A percentile compares a stretch with the other conserved stretches of the same genome.
Evolutionary conservation across 2,329 filamentous ascomycete species (phyloP).

Genomic region (Pyricularia grisea): DNA sequence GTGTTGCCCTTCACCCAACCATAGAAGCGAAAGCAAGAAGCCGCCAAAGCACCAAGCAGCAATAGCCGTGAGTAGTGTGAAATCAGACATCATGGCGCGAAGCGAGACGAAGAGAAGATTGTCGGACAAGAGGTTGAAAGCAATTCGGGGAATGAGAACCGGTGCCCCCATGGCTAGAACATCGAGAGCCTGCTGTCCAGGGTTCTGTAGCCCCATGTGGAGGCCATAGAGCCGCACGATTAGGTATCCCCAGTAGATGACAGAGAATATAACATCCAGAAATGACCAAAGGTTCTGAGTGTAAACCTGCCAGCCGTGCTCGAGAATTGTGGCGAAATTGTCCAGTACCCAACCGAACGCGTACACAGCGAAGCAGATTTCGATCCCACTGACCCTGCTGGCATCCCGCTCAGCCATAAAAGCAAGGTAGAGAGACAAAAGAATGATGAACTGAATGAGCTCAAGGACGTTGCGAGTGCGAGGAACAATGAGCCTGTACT

Average conservation of each 20-base stretch:
- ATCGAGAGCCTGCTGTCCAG: slow-evolving; percentile 48
- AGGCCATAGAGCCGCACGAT: slow-evolving; percentile 49
- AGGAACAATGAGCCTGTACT: slow-evolving; percentile 63
- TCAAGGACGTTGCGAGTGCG: slow-evolving; percentile 58
- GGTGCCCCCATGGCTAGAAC: slow-evolving; percentile 59
- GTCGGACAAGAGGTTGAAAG: slow-evolving; percentile 65
- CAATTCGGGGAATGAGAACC: slow-evolving; percentile 59
- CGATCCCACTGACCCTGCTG: slow-evolving; percentile 35
- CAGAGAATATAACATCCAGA: slow-evolving; percentile 58
- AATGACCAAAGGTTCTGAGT: slow-evolving; percentile 70
- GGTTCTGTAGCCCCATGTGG: slow-evolving; percentile 23
- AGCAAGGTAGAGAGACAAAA: slow-evolving; percentile 52
- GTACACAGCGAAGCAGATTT: slow-evolving; percentile 55
- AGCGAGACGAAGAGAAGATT: slow-evolving; percentile 68
- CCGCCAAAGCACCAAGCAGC: slow-evolving; percentile 62
- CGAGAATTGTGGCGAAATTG: slow-evolving; percentile 54
- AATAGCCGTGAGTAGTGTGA: slow-evolving; percentile 56
- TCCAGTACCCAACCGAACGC: slow-evolving; percentile 59
- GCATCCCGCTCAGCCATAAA: slow-evolving; percentile 51
- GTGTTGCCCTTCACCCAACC: slow-evolving; percentile 36
- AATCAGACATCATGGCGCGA: slow-evolving; percentile 66
- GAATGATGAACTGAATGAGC: slow-evolving; percentile 52
- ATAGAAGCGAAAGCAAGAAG: slow-evolving; percentile 60
- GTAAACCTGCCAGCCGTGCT: slow-evolving; percentile 59
- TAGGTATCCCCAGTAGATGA: slow-evolving; percentile 54